Evolutionary conservation across 1,139 yeast species (phyloP), one percentile per base, ranked within the genome.

Genomic region (Nakaseomyces delphensis): DNA sequence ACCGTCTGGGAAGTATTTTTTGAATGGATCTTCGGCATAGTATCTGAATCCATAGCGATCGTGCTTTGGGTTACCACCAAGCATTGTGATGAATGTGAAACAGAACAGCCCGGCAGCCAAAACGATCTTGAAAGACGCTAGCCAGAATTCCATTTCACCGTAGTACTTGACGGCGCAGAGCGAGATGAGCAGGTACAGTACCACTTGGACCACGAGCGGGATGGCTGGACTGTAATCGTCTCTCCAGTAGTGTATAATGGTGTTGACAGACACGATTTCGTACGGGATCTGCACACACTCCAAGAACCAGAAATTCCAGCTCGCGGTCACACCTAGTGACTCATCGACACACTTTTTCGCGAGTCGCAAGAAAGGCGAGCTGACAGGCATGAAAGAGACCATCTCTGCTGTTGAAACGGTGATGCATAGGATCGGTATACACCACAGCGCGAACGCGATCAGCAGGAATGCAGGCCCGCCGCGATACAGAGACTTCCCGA

Each of bases 111-210:
- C 95, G 37, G 80, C 61, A 42, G 86, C 83, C 38, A 84, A 66
- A 2, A 83, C 51, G 38, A 84, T 76, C 61, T 85, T 85, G 41
- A 83, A 81, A 40, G 84, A 68, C 3, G 89, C 77, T 25, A 83
- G 65, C 89, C 89, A 83, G 57, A 83, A 84, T 62, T 84, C 95
- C 40, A 75, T 60, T 58, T 84, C 95, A 31, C 95, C 95, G 57
- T 80, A 85, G 43, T 72, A 67, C 45, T 71, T 69, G 32, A 85
- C 95, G 0, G 91, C 87, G 52, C 81, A 75, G 19, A 83, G 62
- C 50, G 84, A 81, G 50, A 85, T 79, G 28, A 73, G 47, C 29
- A 77, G 71, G 55, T 83, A 83, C 21, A 80, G 61, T 15, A 68
- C 74, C 37, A 82, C 70, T 59, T 83, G 89, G 10, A 83, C 66